Evolutionary conservation across 1,284 basidiomycete species (phyloP), one percentile per base, ranked within the genome.

Genomic region (Microbotryum scabiosae): DNA sequence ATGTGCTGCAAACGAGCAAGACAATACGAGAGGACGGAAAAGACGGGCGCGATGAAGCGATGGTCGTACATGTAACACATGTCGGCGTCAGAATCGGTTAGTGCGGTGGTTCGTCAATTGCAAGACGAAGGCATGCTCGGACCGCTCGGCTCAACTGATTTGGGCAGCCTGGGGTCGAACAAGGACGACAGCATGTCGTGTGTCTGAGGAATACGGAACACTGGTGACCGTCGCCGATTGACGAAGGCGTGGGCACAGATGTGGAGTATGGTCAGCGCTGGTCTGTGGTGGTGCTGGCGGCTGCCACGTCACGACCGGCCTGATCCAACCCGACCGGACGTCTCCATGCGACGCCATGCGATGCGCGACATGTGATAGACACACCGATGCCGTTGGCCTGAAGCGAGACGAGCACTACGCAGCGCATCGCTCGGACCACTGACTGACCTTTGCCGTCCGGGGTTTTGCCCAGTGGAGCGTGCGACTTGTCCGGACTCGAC

Each of bases 151-250:
- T 41, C 36, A 41, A 63, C 64, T 43, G 91, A 93, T 74, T 97
- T 97, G 4, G 86, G 86, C 70, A 89, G 85, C 5, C 83, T 80
- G 3, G 93, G 96, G 73, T 92, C 83, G 73, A 96, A 88, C 26
- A 98, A 81, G 8, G 87, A 87, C 5, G 91, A 91, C 61, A 98
- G 76, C 61, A 97, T 91, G 74, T 96, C 91, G 73, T 96, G 90
- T 0, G 96, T 98, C 48, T 90, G 87, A 10, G 94, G 94, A 44
- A 97, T 92, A 57, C 84, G 83, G 75, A 98, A 98, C 14, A 96
- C 92, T 92, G 73, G 21, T 20, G 18, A 16, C n/a, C 32, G 21
- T 20, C 12, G n/a, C n/a, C 32, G 18, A 21, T 16, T 20, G 45
- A 25, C 21, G 30, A 18, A 48, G n/a, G 28, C 28, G 21, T 23